phyloP scores from a whole-genome alignment of 1,284 basidiomycete species.

The Fistulinella cinereoalba region DNA sequence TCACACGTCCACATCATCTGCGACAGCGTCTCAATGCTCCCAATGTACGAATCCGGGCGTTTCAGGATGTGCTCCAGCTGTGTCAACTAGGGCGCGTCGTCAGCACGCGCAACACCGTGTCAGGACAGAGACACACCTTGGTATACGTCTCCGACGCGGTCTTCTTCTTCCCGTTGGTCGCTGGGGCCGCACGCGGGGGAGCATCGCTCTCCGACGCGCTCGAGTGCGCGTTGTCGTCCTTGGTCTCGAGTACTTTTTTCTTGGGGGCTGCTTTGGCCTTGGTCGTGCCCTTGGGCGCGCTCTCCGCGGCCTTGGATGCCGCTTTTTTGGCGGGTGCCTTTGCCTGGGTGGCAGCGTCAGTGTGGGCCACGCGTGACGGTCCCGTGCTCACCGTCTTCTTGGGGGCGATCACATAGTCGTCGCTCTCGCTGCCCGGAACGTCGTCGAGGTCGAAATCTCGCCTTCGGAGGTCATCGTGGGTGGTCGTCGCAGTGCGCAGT shows the following conservation, averaged over 20 bases:
- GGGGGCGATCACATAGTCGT: slow-evolving; percentile 57
- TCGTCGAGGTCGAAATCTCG: slow-evolving; percentile 60
- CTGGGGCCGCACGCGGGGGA: slow-evolving; percentile 34
- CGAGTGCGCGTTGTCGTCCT: slow-evolving; percentile 55
- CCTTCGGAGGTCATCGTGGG: slow-evolving; percentile 56
- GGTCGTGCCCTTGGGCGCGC: slow-evolving; percentile 39
- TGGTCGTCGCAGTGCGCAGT: neutral
- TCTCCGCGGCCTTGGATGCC: slow-evolving; percentile 38
- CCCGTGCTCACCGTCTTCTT: slow-evolving; percentile 53
- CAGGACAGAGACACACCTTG: slow-evolving; percentile 60
- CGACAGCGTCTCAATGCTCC: slow-evolving; percentile 83
- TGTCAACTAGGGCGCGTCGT: slow-evolving; percentile 60
- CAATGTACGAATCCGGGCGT: slow-evolving; percentile 98
- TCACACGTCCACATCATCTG: slow-evolving; percentile 93
- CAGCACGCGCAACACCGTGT: slow-evolving; percentile 4
- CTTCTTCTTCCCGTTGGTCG: slow-evolving; percentile 62
- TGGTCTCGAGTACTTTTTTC: slow-evolving; percentile 69
- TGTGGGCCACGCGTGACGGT: slow-evolving; percentile 10
- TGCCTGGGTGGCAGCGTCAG: slow-evolving; percentile 29
- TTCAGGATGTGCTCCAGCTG: slow-evolving; percentile 97
- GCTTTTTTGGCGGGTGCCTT: slow-evolving; percentile 37
- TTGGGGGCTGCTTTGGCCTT: slow-evolving; percentile 51
- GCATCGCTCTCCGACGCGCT: slow-evolving; percentile 41
- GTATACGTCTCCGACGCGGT: slow-evolving; percentile 90
- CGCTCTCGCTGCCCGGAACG: slow-evolving; percentile 61